Percentiles rank a stretch among this genome's conserved stretches.
Conservation (phyloP, 306 rosid species). For the Rubus parviflorus region DNA sequence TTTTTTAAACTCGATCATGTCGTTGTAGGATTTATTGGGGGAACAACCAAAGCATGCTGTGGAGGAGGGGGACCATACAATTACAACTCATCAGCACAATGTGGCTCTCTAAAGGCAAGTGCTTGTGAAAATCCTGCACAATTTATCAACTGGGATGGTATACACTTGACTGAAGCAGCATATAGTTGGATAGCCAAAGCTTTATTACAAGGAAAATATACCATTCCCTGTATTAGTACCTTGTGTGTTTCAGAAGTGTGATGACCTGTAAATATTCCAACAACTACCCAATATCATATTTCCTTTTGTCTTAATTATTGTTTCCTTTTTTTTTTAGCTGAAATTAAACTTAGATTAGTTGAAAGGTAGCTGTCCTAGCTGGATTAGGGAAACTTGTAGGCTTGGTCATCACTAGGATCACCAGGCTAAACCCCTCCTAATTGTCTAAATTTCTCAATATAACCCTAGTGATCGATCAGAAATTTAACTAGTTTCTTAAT, state of each 20-base stretch:
- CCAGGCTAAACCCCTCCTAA: no score
- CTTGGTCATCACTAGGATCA: no score
- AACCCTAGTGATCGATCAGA: no score
- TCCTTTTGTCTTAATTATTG: background rate
- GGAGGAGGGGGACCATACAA: constrained; percentile 20
- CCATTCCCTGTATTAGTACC: background rate
- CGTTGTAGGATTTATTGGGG: background rate
- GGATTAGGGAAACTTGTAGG: no score
- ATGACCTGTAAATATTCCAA: background rate
- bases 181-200: constrained; percentile 3
- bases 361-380: no score
- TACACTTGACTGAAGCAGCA: constrained; percentile 18
- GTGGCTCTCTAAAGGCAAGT: background rate
- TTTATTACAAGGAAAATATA: background rate
- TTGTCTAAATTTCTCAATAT: no score
- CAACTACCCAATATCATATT: background rate
- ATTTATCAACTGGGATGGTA: constrained; percentile 17
- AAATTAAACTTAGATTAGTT: no score
- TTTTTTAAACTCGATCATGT: background rate
- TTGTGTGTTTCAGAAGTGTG: background rate
- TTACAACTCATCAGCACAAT: constrained; percentile 11
- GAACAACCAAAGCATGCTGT: constrained; percentile 7
- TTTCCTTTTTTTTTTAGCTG: background rate
- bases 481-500: no score
- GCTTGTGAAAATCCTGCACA: constrained; percentile 10